Evolutionary conservation across 768 basidiomycete species (phyloP), one percentile per base, ranked within the genome.

Genomic region (Naematelia aurantialba): DNA sequence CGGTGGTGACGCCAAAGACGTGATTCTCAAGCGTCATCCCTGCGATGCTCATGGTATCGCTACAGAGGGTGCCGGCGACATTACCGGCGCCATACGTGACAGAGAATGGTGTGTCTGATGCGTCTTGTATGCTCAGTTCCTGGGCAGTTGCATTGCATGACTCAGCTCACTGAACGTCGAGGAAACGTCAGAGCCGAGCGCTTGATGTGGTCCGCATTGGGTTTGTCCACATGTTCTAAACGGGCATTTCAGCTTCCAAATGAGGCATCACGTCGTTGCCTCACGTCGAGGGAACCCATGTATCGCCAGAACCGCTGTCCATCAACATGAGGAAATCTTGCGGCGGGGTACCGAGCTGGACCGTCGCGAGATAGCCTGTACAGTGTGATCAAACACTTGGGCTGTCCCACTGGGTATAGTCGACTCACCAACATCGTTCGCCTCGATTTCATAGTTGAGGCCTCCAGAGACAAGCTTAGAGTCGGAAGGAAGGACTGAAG

Each of bases 241-340:
- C 3, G 21, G 34, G 10, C 31, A 22, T 17, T 19, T 11, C n/a
- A 39, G 44, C 5, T 26, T 26, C 30, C 4, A 4, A 21, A n/a
- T 8, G n/a, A 29, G 19, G 8, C 21, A 52, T 31, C 49, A 56
- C 42, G 10, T 56, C 22, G n/a, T 34, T 11, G 21, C 45, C 53
- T 42, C 47, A 64, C 65, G 59, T 46, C 12, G 65, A 50, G 21
- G 64, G 55, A 27, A 86, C 85, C 85, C 85, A 87, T 34, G 84
- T 74, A 75, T 87, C 87, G 10, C 85, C 84, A 12, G 83, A 84
- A 26, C 87, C 87, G 29, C 84, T 85, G 73, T 87, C 87, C 83
- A 87, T 85, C 19, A 87, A 79, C 53, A 88, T 72, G 26, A 78
- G 69, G 68, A 84, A 87, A 60, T 82, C 69, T 30, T 70, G 79